Evolutionary conservation across 2,329 filamentous ascomycete species (phyloP).

Genomic region (Massarina eburnea): DNA sequence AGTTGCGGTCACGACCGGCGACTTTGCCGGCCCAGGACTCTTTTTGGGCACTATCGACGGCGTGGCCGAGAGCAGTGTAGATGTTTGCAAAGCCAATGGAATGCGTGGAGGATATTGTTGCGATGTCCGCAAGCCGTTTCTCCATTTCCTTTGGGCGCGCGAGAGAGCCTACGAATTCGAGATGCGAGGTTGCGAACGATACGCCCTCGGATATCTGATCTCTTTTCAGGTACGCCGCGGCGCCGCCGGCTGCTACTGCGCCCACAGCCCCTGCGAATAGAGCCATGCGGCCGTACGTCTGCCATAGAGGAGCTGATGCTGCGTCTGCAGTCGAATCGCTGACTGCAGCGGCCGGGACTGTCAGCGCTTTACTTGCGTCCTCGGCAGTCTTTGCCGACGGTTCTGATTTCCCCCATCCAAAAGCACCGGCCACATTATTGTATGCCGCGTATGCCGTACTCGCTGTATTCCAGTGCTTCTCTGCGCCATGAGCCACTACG

Average conservation of each 20-base stretch:
- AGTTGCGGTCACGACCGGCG: conserved; percentile 74
- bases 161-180: conserved; percentile 90
- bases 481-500: conserved; percentile 82
- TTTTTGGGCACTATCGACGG: conserved; percentile 54
- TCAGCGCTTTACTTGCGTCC: conserved; percentile 39
- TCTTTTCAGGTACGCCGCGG: conserved; percentile 82
- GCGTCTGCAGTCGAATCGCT: conserved; percentile 48
- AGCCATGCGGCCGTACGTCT: conserved; percentile 80
- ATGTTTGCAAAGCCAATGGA: conserved; percentile 80
- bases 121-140: conserved; percentile 69
- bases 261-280: conserved; percentile 82
- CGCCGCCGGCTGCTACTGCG: conserved; percentile 77
- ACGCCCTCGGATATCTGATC: conserved; percentile 76
- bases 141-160: conserved; percentile 81
- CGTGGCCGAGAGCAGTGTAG: conserved; percentile 79
- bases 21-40: conserved; percentile 55
- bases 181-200: conserved; percentile 83
- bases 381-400: conserved; percentile 21
- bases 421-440: conserved; percentile 63
- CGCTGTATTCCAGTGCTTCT: conserved; percentile 79
- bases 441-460: conserved; percentile 68
- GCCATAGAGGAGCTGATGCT: conserved; percentile 60
- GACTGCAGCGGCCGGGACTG: conserved; percentile 41
- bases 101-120: conserved; percentile 64
- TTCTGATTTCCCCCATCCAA: conserved; percentile 59